Conservation (phyloP, 352 stramenopile genomes). For the Pythium sukuiense region DNA sequence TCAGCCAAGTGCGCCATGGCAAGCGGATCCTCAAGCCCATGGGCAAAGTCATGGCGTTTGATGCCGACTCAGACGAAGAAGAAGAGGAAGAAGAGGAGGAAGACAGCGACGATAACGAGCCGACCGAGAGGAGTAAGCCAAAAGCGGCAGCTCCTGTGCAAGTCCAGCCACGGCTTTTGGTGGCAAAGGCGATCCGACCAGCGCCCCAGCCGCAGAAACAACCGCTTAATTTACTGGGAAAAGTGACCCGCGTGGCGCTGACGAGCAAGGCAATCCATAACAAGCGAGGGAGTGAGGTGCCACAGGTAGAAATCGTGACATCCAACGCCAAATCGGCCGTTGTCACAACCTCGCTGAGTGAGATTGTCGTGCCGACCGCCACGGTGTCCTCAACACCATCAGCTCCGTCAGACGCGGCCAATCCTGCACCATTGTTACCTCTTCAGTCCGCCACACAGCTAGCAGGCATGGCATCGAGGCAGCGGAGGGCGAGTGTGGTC, state of each 20-base stretch:
- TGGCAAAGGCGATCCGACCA: slow-evolving; percentile 21
- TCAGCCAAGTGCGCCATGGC: slow-evolving; percentile 35
- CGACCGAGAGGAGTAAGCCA: background rate
- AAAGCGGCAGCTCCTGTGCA: background rate
- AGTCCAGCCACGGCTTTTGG: background rate
- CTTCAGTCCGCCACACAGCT: background rate
- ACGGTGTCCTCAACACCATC: background rate
- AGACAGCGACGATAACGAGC: slow-evolving; percentile 26
- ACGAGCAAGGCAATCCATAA: slow-evolving; percentile 1
- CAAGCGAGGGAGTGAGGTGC: background rate
- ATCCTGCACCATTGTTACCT: background rate
- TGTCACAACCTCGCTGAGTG: background rate
- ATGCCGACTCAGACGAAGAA: slow-evolving; percentile 42
- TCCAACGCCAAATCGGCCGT: background rate
- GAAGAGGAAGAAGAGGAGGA: slow-evolving; percentile 35
- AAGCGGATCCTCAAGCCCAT: slow-evolving; percentile 45
- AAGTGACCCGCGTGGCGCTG: slow-evolving; percentile 11
- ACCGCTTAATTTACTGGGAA: slow-evolving; percentile 5
- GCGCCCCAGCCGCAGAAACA: slow-evolving; percentile 7
- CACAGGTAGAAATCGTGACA: background rate
- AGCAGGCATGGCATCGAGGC: background rate
- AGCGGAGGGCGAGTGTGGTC: slow-evolving; percentile 24
- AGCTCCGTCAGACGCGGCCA: background rate
- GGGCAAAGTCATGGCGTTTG: slow-evolving; percentile 45
- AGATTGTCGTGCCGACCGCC: slow-evolving; percentile 1